A percentile compares a stretch with the other conserved stretches of the same genome.
Conservation (phyloP, 768 basidiomycete species). For the Lactifluus subvellereus region DNA sequence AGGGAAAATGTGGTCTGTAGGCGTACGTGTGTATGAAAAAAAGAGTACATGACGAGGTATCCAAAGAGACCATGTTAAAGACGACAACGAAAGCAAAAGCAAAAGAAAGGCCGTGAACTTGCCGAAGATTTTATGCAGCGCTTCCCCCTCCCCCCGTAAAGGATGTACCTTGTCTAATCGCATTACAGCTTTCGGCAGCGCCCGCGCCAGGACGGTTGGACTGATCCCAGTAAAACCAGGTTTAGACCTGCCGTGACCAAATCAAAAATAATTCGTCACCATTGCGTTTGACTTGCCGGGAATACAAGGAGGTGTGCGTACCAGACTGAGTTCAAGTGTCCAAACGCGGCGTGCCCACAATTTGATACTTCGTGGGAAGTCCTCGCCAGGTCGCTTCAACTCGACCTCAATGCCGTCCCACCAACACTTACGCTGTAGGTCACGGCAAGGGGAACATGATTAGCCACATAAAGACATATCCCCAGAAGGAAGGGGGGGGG, state of each 20-base stretch:
- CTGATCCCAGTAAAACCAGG: background rate
- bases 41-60: slow-evolving; percentile 6
- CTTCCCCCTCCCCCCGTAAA: background rate
- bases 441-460: background rate
- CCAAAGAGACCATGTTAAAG: slow-evolving; percentile 1
- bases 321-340: slow-evolving; percentile 95
- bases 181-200: background rate
- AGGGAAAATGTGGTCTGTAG: slow-evolving; percentile 4
- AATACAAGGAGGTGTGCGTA: slow-evolving; percentile 34
- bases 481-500: background rate
- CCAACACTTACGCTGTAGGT: slow-evolving; percentile 92
- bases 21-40: slow-evolving; percentile 4
- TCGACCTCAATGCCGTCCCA: slow-evolving; percentile 97
- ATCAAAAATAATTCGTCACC: background rate
- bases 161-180: background rate
- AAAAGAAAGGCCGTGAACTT: background rate
- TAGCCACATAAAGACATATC: slow-evolving; percentile 13
- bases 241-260: slow-evolving; percentile 18
- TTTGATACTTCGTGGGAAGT: slow-evolving; percentile 59
- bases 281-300: background rate
- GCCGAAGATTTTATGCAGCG: background rate
- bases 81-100: background rate
- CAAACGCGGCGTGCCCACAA: slow-evolving; percentile 97
- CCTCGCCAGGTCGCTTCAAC: slow-evolving; percentile 51
- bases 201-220: background rate